Conservation (phyloP, 306 rosid genomes). For the Rubus idaeus region DNA sequence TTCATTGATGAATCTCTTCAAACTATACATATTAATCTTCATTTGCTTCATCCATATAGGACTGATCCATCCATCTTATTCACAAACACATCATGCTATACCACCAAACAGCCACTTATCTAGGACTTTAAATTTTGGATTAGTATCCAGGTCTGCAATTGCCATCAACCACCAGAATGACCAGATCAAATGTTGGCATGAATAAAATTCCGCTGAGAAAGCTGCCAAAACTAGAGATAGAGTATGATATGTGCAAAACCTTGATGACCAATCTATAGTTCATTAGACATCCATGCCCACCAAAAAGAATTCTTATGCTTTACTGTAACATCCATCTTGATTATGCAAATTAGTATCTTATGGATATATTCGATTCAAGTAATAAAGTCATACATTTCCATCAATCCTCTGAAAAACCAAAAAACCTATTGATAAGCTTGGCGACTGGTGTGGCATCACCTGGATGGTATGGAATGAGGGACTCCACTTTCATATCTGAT, state of each 20-base stretch:
- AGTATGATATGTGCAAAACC: not conserved
- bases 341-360: not conserved
- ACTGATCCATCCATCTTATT: slow-evolving; percentile 7
- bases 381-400: not conserved
- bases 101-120: not conserved
- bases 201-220: not conserved
- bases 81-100: not conserved
- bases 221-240: not conserved
- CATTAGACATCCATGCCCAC: not conserved
- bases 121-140: not conserved
- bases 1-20: slow-evolving; percentile 10
- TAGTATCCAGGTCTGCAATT: slow-evolving; percentile 12
- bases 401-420: slow-evolving; percentile 78
- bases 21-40: not conserved
- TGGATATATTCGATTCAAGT: not conserved
- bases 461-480: slow-evolving; percentile 61
- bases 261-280: not conserved
- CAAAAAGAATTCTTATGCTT: not conserved
- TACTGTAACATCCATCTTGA: not conserved
- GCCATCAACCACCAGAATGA: not conserved
- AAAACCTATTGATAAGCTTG: slow-evolving; percentile 59
- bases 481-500: slow-evolving; percentile 55
- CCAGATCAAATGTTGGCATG: not conserved
- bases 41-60: not conserved
- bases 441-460: slow-evolving; percentile 83